Base-by-base conservation (phyloP, 148 eudicot species). In the Limonium bicolor region DNA sequence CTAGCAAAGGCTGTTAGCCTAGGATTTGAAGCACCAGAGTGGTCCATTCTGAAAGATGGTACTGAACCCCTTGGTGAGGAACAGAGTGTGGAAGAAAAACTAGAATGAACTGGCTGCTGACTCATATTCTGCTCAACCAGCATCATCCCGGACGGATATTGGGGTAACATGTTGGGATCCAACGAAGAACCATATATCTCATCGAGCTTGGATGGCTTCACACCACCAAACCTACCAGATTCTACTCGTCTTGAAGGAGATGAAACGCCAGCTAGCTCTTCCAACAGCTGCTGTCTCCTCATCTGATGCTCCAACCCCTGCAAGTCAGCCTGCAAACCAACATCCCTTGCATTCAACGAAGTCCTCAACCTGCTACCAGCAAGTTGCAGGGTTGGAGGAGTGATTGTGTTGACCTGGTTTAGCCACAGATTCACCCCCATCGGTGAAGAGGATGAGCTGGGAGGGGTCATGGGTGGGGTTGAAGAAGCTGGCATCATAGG, bases 341-440 rank as follows among this genome's bases (percentile, higher is more conserved):
- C 47, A 26, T 80, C 92, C 12, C 86, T 54, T 6, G 78, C 81
- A 62, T 48, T 66, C 18, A 58, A 22, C 1, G 73, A 55, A 1
- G 77, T 63, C 58, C 67, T 77, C 38, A 84, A 53, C 66, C 85
- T 54, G 56, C 81, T 80, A 36, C 78, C 69, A 11, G 73, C 65
- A 6, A 80, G 80, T 51, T 78, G 82, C 61, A 78, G 58, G 43
- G 84, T 36, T n/a, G 84, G 87, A 9, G 84, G 74, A 3, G 65
- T 44, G 31, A 3, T 26, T n/a, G n/a, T 16, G 19, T 60, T 68
- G 36, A 56, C 36, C 50, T 69, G 81, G 52, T 62, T 77, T 20
- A 55, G 74, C 95, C 95, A 81, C 56, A 72, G n/a, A n/a, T n/a
- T n/a, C n/a, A n/a, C n/a, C n/a, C 65, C 72, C 63, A 68, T 72